phyloP scores from a whole-genome alignment of 257 asterid species.

The Hygrophila difformis region DNA sequence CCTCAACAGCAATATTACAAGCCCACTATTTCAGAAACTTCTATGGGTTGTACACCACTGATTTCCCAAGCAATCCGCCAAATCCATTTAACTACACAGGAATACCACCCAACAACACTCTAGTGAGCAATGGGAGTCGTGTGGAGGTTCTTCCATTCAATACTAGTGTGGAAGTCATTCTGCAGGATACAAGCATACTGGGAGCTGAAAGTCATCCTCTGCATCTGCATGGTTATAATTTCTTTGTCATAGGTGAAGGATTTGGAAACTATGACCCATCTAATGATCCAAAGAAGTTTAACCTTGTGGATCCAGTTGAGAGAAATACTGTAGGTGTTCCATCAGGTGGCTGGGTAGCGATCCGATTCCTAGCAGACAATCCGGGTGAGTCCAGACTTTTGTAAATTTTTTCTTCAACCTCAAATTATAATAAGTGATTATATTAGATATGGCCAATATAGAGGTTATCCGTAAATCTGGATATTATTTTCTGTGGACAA shows the following conservation, averaged over 20 bases:
- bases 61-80: constrained; percentile 39
- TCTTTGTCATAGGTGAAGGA: constrained; percentile 63
- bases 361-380: constrained; percentile 52
- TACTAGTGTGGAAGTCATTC: constrained; percentile 36
- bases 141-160: constrained; percentile 34
- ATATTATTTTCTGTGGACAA: too few species aligned
- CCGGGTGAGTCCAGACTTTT: constrained; percentile 32
- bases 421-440: too few species aligned
- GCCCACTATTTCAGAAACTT: constrained; percentile 40
- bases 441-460: too few species aligned
- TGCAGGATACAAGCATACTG: constrained; percentile 58
- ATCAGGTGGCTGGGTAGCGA: constrained; percentile 63
- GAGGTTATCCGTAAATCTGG: too few species aligned
- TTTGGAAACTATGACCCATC: constrained; percentile 39
- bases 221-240: constrained; percentile 63
- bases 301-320: constrained; percentile 52
- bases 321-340: constrained; percentile 64
- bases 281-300: constrained; percentile 40
- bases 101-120: constrained; percentile 43
- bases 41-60: constrained; percentile 28
- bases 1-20: constrained; percentile 45
- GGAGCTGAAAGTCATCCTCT: constrained; percentile 64
- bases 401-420: too few species aligned
- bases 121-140: constrained; percentile 36
- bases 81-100: constrained; percentile 50